Evolutionary conservation across 2,329 filamentous ascomycete genomes (phyloP), one percentile per base, ranked within the genome.

Genomic region (Massarina eburnea): DNA sequence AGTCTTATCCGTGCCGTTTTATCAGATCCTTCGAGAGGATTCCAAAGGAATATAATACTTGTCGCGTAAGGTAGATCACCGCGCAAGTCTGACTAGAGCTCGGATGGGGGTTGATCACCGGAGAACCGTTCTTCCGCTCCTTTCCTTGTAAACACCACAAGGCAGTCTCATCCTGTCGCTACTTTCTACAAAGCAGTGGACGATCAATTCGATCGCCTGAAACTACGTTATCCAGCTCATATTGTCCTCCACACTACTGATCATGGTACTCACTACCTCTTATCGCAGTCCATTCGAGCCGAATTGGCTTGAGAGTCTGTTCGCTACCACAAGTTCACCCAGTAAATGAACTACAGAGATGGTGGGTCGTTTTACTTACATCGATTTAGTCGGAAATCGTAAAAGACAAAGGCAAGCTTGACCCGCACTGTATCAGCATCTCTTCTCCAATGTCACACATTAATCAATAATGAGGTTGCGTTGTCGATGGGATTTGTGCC

Each of bases 291-390:
- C 43, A 17, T 41, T 36, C 18, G 41, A 43, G 20, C 41, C 34
- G 21, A 20, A 24, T 29, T 33, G 35, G 17, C 34, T 39, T 33
- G 42, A 30, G 3, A 46, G 22, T 17, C 33, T 37, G 18, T 46
- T 41, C 15, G 36, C 43, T 15, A 37, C 33, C 12, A 46, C 43
- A 3, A 46, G 24, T 6, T 37, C 43, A 12, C 43, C 43, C 14
- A 46, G 43, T 22, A 29, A 40, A 30, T 46, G 43, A 10, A 37
- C 43, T 8, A 46, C 38, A 14, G 41, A 46, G 19, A 46, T 30
- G 12, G 41, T 41, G 18, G 42, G 42, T 22, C 42, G 34, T n/a
- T 27, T 34, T n/a, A 20, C 15, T 35, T 45, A 21, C 19, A 26
- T 8, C 7, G 7, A 39, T 26, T 39, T 15, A 26, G 37, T 39